These are phyloP conservation scores for Stevia rebaudiana DNA, from an alignment of 140 eudicot genomes.

Conservation along the genomic window DNA sequence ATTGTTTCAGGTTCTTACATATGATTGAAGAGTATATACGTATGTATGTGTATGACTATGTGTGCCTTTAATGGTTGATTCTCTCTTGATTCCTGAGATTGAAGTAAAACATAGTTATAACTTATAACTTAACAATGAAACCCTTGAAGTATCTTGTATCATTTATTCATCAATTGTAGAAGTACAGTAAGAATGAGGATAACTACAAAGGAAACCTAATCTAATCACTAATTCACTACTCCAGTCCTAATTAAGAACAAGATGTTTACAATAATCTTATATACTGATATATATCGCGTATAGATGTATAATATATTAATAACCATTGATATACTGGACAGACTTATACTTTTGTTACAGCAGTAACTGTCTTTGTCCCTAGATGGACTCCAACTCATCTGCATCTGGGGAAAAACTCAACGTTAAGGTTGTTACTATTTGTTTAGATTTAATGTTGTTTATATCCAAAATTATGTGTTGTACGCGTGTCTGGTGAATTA, in stretches of 20 bases:
- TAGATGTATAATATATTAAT: too few relatives aligned
- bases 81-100: not conserved
- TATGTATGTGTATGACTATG: not conserved
- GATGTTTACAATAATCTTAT: too few relatives aligned
- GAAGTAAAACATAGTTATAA: not conserved
- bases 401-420: constrained; percentile 70
- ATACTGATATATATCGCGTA: too few relatives aligned
- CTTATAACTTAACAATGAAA: too few relatives aligned
- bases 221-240: too few relatives aligned
- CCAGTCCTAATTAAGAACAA: too few relatives aligned
- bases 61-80: not conserved
- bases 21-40: not conserved
- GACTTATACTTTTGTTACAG: constrained; percentile 34
- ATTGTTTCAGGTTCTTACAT: constrained; percentile 27
- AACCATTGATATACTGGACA: not conserved
- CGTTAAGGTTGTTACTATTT: constrained; percentile 53
- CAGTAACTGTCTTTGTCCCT: constrained; percentile 25
- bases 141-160: too few relatives aligned
- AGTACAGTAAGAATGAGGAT: too few relatives aligned
- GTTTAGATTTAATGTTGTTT: not conserved
- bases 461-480: not conserved
- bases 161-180: too few relatives aligned
- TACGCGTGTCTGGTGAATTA: not conserved
- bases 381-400: constrained; percentile 78
- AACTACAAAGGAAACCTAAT: too few relatives aligned